A percentile compares a stretch with the other conserved stretches of the same genome.
These are phyloP conservation scores for Erythrophleum fordii DNA, from an alignment of 306 rosid genomes.

Conservation along the genomic window DNA sequence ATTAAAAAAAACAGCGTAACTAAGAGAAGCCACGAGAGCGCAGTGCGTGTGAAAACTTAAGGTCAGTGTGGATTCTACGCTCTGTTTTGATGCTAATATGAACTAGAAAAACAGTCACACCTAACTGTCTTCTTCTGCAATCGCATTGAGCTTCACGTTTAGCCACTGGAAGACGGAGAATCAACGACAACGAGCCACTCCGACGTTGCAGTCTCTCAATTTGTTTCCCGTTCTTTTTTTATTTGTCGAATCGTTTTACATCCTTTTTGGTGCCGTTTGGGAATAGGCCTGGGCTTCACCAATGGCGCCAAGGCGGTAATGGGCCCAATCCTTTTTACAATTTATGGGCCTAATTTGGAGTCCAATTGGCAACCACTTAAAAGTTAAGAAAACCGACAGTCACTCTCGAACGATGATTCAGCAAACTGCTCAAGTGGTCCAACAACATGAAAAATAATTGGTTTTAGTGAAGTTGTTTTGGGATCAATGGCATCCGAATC, in stretches of 20 bases:
- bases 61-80: background rate
- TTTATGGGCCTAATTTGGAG: background rate
- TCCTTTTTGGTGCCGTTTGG: background rate
- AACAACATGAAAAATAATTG: conserved; percentile 31
- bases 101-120: conserved; percentile 8
- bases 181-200: conserved; percentile 4
- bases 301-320: background rate
- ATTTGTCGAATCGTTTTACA: background rate
- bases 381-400: background rate
- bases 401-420: conserved; percentile 18
- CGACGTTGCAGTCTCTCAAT: background rate
- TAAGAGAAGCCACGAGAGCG: conserved; percentile 44
- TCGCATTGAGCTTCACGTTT: conserved; percentile 27
- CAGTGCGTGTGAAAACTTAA: conserved; percentile 36
- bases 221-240: background rate
- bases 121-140: conserved; percentile 51
- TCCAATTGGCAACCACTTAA: background rate
- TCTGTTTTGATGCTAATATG: conserved; percentile 31
- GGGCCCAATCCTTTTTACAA: background rate
- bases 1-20: conserved; percentile 36
- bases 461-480: conserved; percentile 16
- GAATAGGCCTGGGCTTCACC: conserved; percentile 6
- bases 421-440: conserved; percentile 40
- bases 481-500: conserved; percentile 32
- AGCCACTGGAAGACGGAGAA: background rate